Evolutionary conservation across 306 rosid genomes (phyloP).

Genomic region (Purshia tridentata): DNA sequence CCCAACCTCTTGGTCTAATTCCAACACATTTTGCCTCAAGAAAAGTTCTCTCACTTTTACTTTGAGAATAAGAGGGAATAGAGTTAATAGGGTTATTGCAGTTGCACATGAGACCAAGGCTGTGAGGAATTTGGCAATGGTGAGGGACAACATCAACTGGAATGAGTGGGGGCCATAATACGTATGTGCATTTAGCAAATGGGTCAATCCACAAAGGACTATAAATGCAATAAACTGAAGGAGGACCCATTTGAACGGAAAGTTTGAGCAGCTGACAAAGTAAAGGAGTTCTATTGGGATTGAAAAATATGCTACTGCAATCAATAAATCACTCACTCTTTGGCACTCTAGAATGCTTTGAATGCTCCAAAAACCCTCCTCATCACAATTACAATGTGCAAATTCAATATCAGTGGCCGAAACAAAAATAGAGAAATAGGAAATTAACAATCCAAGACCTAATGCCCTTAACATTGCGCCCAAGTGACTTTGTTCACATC

Average conservation of each 20-base stretch:
- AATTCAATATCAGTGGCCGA: conserved; percentile 40
- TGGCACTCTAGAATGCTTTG: conserved; percentile 38
- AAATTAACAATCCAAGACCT: conserved; percentile 26
- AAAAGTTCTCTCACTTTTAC: conserved; percentile 73
- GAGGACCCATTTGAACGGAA: conserved; percentile 48
- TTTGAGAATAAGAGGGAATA: conserved; percentile 71
- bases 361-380: conserved; percentile 50
- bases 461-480: conserved; percentile 42
- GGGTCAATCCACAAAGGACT: conserved; percentile 49
- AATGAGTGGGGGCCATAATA: conserved; percentile 64
- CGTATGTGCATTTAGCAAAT: conserved; percentile 41
- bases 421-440: conserved; percentile 26
- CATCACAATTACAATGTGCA: conserved; percentile 51
- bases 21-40: conserved; percentile 70
- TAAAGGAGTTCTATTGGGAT: conserved; percentile 45
- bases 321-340: conserved; percentile 39
- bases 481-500: conserved; percentile 10
- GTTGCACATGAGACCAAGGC: conserved; percentile 86
- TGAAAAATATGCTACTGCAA: conserved; percentile 46
- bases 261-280: conserved; percentile 40
- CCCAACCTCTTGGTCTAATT: conserved; percentile 77
- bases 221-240: conserved; percentile 43
- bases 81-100: conserved; percentile 66
- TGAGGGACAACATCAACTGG: conserved; percentile 55
- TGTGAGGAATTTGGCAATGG: conserved; percentile 73